Evolutionary conservation across 1,284 basidiomycete species (phyloP).

Genomic region (Coniferiporia sulphurascens): DNA sequence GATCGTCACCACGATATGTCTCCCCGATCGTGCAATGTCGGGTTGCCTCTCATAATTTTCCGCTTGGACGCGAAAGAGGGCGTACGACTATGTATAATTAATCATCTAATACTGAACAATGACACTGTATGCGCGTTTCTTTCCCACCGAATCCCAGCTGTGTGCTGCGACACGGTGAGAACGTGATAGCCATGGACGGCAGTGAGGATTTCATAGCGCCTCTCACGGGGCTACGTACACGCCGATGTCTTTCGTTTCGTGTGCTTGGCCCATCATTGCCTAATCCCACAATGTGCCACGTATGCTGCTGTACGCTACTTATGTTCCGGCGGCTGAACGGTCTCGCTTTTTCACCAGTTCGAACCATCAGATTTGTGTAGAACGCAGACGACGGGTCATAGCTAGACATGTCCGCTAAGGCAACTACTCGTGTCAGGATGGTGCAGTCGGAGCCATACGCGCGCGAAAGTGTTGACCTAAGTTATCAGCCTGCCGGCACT

Average conservation of each 20-base stretch:
- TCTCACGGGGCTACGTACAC: too few species aligned
- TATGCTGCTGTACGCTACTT: too few species aligned
- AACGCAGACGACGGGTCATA: too few species aligned
- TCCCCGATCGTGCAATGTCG: not conserved
- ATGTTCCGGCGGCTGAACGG: too few species aligned
- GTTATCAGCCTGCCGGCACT: too few species aligned
- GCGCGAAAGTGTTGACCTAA: not conserved
- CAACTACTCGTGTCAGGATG: not conserved
- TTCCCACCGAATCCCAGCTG: too few species aligned
- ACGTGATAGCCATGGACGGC: not conserved
- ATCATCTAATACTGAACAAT: not conserved
- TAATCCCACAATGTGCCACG: too few species aligned
- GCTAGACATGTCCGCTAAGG: not conserved
- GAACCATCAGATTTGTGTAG: too few species aligned
- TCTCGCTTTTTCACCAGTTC: too few species aligned
- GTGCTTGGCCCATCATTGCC: too few species aligned
- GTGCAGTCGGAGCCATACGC: not conserved
- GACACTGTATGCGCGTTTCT: not conserved
- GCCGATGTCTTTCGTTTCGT: too few species aligned
- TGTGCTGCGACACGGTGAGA: not conserved
- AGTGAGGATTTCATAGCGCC: too few species aligned
- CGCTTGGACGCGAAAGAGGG: not conserved
- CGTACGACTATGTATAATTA: slow-evolving; percentile 14
- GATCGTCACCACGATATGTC: not conserved
- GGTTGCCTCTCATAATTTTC: not conserved